Conservation (phyloP, 106 monocot species). For the Platanthera guangdongensis region DNA sequence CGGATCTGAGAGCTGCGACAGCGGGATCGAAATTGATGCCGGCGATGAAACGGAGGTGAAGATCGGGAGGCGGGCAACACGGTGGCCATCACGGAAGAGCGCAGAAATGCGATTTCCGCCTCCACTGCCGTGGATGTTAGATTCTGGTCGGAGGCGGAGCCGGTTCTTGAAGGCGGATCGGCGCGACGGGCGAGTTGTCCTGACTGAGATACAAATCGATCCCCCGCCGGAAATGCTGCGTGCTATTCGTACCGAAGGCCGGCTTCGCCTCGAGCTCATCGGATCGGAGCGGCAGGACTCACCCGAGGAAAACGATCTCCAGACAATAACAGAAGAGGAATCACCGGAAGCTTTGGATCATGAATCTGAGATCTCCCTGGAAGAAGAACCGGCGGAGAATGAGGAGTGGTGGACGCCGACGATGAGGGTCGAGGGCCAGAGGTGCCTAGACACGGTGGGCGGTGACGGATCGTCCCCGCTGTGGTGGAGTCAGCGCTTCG, state of each 20-base stretch:
- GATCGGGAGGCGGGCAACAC: neutral
- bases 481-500: slow-evolving; percentile 21
- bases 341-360: neutral
- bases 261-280: slow-evolving; percentile 31
- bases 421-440: neutral
- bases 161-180: slow-evolving; percentile 29
- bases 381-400: neutral
- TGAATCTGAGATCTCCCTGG: neutral
- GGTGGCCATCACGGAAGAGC: neutral
- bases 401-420: slow-evolving; percentile 9
- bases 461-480: slow-evolving; percentile 7
- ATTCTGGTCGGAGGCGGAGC: slow-evolving; percentile 12
- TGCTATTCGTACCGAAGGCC: slow-evolving; percentile 35
- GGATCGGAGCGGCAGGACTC: neutral
- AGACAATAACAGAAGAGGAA: neutral
- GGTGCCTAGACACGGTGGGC: neutral
- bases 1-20: slow-evolving; percentile 19
- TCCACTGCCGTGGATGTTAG: slow-evolving; percentile 28
- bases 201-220: slow-evolving; percentile 37
- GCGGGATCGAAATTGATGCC: slow-evolving; percentile 6
- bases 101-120: slow-evolving; percentile 17
- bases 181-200: slow-evolving; percentile 23
- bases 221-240: slow-evolving; percentile 43
- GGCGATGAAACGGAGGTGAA: neutral
- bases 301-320: neutral